Percentiles rank a stretch among this genome's conserved stretches.
Conservation (phyloP, 768 basidiomycete genomes). For the Glaciozyma martinii region DNA sequence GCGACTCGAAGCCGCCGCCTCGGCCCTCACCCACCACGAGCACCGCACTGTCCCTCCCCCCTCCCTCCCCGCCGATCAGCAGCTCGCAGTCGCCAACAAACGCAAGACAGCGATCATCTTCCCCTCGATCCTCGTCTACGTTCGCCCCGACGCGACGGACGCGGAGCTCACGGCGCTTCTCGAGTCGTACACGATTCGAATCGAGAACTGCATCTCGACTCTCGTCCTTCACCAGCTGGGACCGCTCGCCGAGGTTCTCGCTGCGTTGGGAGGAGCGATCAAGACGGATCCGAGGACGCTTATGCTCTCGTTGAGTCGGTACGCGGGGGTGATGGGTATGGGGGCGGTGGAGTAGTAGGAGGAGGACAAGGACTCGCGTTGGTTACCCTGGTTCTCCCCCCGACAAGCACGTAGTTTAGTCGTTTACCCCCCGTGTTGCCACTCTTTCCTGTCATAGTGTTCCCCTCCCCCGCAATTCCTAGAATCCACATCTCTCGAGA, state of each 20-base stretch:
- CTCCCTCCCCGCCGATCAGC: slow-evolving; percentile 4
- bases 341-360: background rate
- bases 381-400: too few species aligned
- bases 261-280: slow-evolving; percentile 22
- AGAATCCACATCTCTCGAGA: too few species aligned
- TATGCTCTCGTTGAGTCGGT: slow-evolving; percentile 21
- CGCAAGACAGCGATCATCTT: slow-evolving; percentile 22
- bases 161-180: slow-evolving; percentile 32
- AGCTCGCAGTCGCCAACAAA: slow-evolving; percentile 8
- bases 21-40: slow-evolving; percentile 13
- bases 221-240: slow-evolving; percentile 33
- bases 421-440: background rate
- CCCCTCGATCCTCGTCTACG: slow-evolving; percentile 20
- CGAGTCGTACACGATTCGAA: slow-evolving; percentile 31
- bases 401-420: too few species aligned
- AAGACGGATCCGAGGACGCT: slow-evolving; percentile 17
- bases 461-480: too few species aligned
- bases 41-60: slow-evolving; percentile 4
- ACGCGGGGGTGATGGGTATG: slow-evolving; percentile 3
- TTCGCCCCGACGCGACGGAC: slow-evolving; percentile 32
- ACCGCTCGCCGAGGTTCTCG: slow-evolving; percentile 33
- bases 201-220: slow-evolving; percentile 32
- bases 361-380: too few species aligned
- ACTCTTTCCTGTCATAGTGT: background rate
- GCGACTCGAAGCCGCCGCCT: slow-evolving; percentile 22